These are phyloP conservation scores for Alternaria arborescens DNA, from an alignment of 2,329 filamentous ascomycete genomes.

Conservation along the genomic window DNA sequence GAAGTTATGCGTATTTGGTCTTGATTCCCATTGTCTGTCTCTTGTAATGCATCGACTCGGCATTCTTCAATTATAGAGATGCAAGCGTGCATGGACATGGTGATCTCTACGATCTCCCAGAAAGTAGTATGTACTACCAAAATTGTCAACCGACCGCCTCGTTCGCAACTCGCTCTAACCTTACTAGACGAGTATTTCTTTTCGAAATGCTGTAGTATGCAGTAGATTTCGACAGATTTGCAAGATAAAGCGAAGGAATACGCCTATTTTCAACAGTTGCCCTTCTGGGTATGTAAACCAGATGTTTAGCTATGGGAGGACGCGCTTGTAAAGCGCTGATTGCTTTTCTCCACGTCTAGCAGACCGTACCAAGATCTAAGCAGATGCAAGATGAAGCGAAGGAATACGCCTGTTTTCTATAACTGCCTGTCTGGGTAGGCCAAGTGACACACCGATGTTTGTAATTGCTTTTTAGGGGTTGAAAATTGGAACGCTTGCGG, in stretches of 20 bases:
- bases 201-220: not conserved
- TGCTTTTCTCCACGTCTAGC: constrained; percentile 8
- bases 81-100: not conserved
- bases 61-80: not conserved
- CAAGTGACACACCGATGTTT: constrained; percentile 2
- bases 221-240: constrained; percentile 1
- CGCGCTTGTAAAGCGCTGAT: not conserved
- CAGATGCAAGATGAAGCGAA: constrained; percentile 16
- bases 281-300: not conserved
- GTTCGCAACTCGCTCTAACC: not conserved
- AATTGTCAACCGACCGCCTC: not conserved
- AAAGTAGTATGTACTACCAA: not conserved
- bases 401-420: constrained; percentile 19
- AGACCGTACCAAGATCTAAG: constrained; percentile 2
- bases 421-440: constrained; percentile 9
- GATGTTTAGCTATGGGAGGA: not conserved
- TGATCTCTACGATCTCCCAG: not conserved
- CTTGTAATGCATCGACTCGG: no score
- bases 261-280: constrained; percentile 17
- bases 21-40: not conserved
- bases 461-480: not conserved
- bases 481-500: not conserved
- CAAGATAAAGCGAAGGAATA: constrained; percentile 16
- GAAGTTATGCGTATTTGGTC: not conserved
- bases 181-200: not conserved